A percentile compares a stretch with the other conserved stretches of the same genome.
Conservation (phyloP, 192 early-diverging fungal genomes). For the Backusella macrospora region DNA sequence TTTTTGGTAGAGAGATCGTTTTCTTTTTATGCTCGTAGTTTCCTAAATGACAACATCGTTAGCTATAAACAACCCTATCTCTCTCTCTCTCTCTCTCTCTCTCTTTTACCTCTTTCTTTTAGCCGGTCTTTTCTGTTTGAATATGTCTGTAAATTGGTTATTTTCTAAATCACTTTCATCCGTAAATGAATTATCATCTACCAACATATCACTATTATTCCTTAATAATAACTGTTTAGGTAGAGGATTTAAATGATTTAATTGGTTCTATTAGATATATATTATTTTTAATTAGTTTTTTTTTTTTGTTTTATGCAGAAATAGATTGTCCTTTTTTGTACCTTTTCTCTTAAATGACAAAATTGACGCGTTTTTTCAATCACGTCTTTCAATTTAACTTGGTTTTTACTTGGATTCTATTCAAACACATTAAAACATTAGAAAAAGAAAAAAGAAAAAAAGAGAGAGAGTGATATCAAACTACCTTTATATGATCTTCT, state of each 20-base stretch:
- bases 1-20: not conserved
- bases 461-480: too few relatives aligned
- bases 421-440: not conserved
- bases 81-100: too few relatives aligned
- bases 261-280: not conserved
- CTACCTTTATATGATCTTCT: slow-evolving; percentile 30
- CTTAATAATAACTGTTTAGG: not conserved
- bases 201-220: not conserved
- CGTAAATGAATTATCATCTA: not conserved
- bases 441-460: not conserved
- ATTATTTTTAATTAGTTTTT: not conserved
- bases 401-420: slow-evolving; percentile 19
- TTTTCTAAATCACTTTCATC: not conserved
- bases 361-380: slow-evolving; percentile 25
- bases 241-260: not conserved
- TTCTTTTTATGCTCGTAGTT: not conserved
- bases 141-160: not conserved
- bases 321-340: not conserved
- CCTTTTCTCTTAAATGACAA: slow-evolving; percentile 7
- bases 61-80: not conserved
- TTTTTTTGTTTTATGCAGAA: not conserved
- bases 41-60: not conserved
- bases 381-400: slow-evolving; percentile 21
- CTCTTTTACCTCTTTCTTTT: slow-evolving; percentile 2
- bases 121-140: not conserved